These are phyloP conservation scores for Tetrapisispora pingtungensis DNA, from an alignment of 805 yeast species.

Conservation along the genomic window DNA sequence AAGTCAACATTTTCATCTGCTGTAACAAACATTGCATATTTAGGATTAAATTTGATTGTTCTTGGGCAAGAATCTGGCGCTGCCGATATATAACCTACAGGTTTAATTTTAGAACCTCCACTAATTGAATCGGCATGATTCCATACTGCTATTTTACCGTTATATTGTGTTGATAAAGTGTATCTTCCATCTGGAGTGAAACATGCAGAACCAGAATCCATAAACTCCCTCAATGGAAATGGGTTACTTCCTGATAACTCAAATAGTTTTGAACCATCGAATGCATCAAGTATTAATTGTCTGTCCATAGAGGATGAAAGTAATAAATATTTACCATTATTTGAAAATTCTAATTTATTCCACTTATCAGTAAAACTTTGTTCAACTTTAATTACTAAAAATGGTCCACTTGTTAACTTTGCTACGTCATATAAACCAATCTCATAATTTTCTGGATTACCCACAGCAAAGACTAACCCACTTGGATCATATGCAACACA, in stretches of 20 bases:
- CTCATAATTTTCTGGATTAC: constrained; percentile 33
- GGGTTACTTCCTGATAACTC: constrained; percentile 40
- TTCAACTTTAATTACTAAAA: constrained; percentile 35
- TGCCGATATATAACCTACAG: constrained; percentile 20
- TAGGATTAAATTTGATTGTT: constrained; percentile 34
- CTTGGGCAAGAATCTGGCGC: constrained; percentile 32
- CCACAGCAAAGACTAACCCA: constrained; percentile 72
- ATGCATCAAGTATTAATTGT: constrained; percentile 63
- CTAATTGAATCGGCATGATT: constrained; percentile 31
- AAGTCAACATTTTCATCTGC: constrained; percentile 32
- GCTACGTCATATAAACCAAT: constrained; percentile 54
- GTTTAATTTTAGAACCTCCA: constrained; percentile 16
- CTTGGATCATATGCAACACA: constrained; percentile 72
- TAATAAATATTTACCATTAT: constrained; percentile 57
- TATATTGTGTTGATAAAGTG: constrained; percentile 51
- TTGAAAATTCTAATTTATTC: constrained; percentile 68
- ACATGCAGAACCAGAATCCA: constrained; percentile 47
- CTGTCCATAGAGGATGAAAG: constrained; percentile 45
- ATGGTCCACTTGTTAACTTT: constrained; percentile 50
- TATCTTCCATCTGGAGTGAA: constrained; percentile 60
- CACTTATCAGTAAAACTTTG: constrained; percentile 32
- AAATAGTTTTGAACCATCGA: constrained; percentile 44
- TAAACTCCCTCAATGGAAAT: constrained; percentile 34
- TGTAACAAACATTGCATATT: constrained; percentile 31
- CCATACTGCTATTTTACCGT: constrained; percentile 45